phyloP scores from a whole-genome alignment of 2,329 filamentous ascomycete genomes.

The Ilyonectria robusta region DNA sequence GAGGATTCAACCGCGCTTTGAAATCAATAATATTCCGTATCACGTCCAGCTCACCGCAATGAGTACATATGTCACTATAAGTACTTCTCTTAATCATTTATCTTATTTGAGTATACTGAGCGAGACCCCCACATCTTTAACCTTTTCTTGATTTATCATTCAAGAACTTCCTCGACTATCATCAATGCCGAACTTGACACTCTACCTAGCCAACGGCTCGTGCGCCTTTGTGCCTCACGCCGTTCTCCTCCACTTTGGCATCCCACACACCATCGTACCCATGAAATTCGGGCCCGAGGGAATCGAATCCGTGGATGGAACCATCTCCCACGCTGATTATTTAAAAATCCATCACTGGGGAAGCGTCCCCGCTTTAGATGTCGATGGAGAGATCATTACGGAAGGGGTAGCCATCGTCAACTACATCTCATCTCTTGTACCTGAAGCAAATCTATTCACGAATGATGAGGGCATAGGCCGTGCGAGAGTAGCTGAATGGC shows the following conservation, averaged over 20 bases:
- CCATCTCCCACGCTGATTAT: constrained; percentile 49
- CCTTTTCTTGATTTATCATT: too few species aligned
- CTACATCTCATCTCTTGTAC: constrained; percentile 49
- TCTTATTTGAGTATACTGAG: too few species aligned
- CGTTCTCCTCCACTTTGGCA: constrained; percentile 49
- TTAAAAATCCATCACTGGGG: constrained; percentile 48
- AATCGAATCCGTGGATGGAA: constrained; percentile 35
- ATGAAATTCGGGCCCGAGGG: constrained; percentile 40
- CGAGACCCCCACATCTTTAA: too few species aligned
- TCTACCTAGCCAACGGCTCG: constrained; percentile 50
- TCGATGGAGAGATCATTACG: constrained; percentile 50
- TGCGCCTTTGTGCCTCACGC: constrained; percentile 50
- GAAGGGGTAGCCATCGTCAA: constrained; percentile 52
- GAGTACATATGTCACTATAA: too few species aligned
- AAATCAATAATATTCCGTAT: too few species aligned
- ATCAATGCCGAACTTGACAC: constrained; percentile 42
- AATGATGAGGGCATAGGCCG: constrained; percentile 39
- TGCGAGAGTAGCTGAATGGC: constrained; percentile 51
- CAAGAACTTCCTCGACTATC: background rate
- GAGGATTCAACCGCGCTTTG: too few species aligned
- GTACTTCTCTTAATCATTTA: too few species aligned
- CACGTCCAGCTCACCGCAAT: too few species aligned
- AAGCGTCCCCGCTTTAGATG: constrained; percentile 50
- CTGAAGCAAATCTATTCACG: constrained; percentile 31
- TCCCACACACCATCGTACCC: constrained; percentile 42